A percentile compares a stretch with the other conserved stretches of the same genome.
Evolutionary conservation across 2,329 filamentous ascomycete species (phyloP).

Genomic region (Cladosporium oxysporum): DNA sequence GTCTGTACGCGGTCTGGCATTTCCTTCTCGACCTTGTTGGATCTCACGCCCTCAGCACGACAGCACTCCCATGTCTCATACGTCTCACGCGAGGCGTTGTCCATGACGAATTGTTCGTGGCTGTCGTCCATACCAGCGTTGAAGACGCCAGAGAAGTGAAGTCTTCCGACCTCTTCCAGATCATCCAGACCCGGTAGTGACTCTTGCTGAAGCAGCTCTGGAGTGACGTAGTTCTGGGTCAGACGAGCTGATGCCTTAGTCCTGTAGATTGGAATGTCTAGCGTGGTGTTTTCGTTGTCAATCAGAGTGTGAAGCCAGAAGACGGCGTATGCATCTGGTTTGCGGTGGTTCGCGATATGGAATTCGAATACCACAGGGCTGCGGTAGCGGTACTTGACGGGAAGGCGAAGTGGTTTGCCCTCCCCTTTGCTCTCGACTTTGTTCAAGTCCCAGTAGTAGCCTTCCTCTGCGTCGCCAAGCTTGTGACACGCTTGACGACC

Average conservation of each 20-base stretch:
- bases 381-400: slow-evolving; percentile 86
- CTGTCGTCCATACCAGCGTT: slow-evolving; percentile 87
- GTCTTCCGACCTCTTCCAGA: slow-evolving; percentile 75
- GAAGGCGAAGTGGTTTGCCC: slow-evolving; percentile 67
- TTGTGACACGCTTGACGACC: slow-evolving; percentile 63
- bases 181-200: slow-evolving; percentile 70
- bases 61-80: slow-evolving; percentile 95
- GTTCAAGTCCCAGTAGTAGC: slow-evolving; percentile 60
- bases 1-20: slow-evolving; percentile 71
- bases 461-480: slow-evolving; percentile 57
- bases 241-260: slow-evolving; percentile 74
- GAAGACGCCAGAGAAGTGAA: slow-evolving; percentile 79
- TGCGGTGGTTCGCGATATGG: slow-evolving; percentile 67
- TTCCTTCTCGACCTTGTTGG: slow-evolving; percentile 68
- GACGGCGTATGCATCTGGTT: slow-evolving; percentile 72
- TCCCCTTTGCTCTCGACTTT: slow-evolving; percentile 40
- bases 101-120: slow-evolving; percentile 78
- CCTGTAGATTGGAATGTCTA: slow-evolving; percentile 89
- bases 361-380: slow-evolving; percentile 90
- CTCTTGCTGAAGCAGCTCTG: slow-evolving; percentile 65
- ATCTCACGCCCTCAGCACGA: slow-evolving; percentile 79
- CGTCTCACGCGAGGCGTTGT: slow-evolving; percentile 88
- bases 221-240: slow-evolving; percentile 89
- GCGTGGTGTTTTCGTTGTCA: slow-evolving; percentile 73
- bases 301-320: slow-evolving; percentile 84